phyloP scores from a whole-genome alignment of 2,329 filamentous ascomycete species.

The Beauveria rudraprayagi region DNA sequence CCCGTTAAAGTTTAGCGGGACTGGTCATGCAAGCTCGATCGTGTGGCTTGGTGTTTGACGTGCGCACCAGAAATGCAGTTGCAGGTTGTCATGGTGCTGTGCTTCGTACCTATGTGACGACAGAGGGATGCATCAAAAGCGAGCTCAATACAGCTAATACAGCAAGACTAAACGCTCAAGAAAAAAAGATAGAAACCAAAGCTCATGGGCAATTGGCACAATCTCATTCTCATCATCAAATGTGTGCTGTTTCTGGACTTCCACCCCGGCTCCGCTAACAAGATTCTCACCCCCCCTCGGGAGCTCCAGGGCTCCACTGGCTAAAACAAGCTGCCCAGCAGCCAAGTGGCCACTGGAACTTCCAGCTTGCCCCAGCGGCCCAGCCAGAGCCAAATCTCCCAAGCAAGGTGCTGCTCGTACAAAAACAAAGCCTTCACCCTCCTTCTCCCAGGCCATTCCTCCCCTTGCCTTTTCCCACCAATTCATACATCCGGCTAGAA shows the following conservation, averaged over 20 bases:
- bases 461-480: background rate
- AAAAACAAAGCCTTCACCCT: conserved; percentile 9
- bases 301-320: conserved; percentile 2
- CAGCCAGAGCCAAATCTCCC: too few species aligned
- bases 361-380: background rate
- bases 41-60: background rate
- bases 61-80: too few species aligned
- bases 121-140: too few species aligned
- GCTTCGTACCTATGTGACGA: too few species aligned
- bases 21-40: background rate
- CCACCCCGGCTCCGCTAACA: background rate
- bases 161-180: too few species aligned
- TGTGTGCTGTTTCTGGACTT: background rate
- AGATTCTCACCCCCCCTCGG: background rate
- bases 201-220: too few species aligned
- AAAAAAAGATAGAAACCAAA: too few species aligned
- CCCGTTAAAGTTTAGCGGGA: background rate
- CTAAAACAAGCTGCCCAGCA: conserved; percentile 4
- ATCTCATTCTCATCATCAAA: background rate
- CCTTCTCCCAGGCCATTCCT: background rate
- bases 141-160: too few species aligned
- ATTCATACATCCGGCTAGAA: background rate
- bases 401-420: background rate
- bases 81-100: too few species aligned
- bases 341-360: background rate